These are phyloP conservation scores for Phytophthora crassamura DNA, from an alignment of 352 stramenopile genomes.

Conservation along the genomic window DNA sequence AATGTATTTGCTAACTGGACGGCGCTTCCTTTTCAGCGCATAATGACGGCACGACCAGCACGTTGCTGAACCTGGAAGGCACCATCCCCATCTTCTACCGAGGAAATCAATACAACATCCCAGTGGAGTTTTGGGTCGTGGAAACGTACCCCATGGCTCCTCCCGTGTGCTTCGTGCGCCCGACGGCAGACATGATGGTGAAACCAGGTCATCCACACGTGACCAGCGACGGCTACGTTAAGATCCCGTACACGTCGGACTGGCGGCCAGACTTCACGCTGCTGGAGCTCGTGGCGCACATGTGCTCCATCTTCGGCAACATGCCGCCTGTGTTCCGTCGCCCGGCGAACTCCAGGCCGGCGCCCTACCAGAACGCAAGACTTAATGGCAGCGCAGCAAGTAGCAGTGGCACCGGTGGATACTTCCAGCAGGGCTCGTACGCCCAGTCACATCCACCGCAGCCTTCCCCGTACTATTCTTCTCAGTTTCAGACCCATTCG, in stretches of 20 bases:
- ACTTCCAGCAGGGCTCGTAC: slow-evolving; percentile 55
- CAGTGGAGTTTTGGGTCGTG: slow-evolving; percentile 89
- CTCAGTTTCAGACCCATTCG: slow-evolving; percentile 36
- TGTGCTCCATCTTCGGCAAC: slow-evolving; percentile 91
- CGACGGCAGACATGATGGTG: slow-evolving; percentile 88
- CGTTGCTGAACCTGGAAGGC: slow-evolving; percentile 81
- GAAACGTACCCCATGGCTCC: slow-evolving; percentile 83
- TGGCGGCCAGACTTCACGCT: slow-evolving; percentile 87
- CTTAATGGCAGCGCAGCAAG: slow-evolving; percentile 37
- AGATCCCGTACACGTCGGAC: slow-evolving; percentile 86
- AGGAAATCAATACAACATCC: slow-evolving; percentile 92
- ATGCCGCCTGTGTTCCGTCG: slow-evolving; percentile 87
- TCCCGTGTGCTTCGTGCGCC: slow-evolving; percentile 89
- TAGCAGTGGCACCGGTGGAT: slow-evolving; percentile 40
- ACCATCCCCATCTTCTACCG: slow-evolving; percentile 94
- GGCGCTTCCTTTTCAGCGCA: slow-evolving; percentile 52
- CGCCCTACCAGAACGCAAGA: slow-evolving; percentile 40
- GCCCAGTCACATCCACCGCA: slow-evolving; percentile 40
- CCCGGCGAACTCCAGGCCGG: slow-evolving; percentile 48
- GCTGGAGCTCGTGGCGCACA: slow-evolving; percentile 85
- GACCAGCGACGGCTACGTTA: slow-evolving; percentile 85
- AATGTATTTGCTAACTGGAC: not conserved
- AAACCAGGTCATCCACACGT: slow-evolving; percentile 88
- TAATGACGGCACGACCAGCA: slow-evolving; percentile 89
- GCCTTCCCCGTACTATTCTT: slow-evolving; percentile 42